phyloP scores from a whole-genome alignment of 2,329 filamentous ascomycete species.

The Cercospora sesami region DNA sequence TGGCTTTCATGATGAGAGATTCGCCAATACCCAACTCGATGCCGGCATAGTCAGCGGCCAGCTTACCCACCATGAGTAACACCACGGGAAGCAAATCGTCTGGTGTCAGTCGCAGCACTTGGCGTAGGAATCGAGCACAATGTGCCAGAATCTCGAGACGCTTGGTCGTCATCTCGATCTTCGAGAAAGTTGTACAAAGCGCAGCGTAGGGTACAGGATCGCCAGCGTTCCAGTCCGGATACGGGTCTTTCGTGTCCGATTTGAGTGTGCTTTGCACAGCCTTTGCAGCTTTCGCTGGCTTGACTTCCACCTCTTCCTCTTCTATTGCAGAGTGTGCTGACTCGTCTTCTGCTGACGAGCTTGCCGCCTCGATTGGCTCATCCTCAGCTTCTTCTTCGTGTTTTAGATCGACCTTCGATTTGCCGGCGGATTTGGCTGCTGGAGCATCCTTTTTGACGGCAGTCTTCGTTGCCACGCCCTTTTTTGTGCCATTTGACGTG shows the following conservation, averaged over 20 bases:
- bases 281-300: conserved; percentile 72
- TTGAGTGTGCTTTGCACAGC: conserved; percentile 77
- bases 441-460: conserved; percentile 26
- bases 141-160: conserved; percentile 83
- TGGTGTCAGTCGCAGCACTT: conserved; percentile 90
- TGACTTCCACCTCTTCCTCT: conserved; percentile 66
- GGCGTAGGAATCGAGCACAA: conserved; percentile 85
- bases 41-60: conserved; percentile 93
- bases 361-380: not conserved
- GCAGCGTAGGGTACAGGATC: conserved; percentile 91
- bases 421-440: conserved; percentile 20
- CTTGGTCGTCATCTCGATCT: conserved; percentile 93
- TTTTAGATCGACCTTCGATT: conserved; percentile 19
- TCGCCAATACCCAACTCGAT: conserved; percentile 98
- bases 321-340: conserved; percentile 43
- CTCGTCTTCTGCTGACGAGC: conserved; percentile 7
- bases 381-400: conserved; percentile 21
- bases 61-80: conserved; percentile 95
- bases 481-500: conserved; percentile 21
- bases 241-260: conserved; percentile 71
- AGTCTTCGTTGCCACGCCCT: conserved; percentile 31
- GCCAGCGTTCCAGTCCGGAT: conserved; percentile 90
- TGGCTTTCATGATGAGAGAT: conserved; percentile 97
- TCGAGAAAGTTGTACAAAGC: conserved; percentile 88
- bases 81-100: conserved; percentile 84